A percentile compares a stretch with the other conserved stretches of the same genome.
phyloP scores from a whole-genome alignment of 805 yeast species.

The Kodamaea fukazawae region DNA sequence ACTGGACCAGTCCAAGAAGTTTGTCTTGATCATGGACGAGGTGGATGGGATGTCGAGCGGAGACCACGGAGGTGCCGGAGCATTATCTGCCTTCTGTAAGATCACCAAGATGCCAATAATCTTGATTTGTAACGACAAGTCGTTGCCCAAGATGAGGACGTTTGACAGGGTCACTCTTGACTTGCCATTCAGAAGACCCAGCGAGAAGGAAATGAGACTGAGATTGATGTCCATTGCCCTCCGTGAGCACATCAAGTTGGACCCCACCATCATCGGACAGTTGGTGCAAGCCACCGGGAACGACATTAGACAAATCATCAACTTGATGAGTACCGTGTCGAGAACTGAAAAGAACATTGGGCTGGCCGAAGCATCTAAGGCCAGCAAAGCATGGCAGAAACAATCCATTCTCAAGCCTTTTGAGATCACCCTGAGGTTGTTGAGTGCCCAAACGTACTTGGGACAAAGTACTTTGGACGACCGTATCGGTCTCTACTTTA shows the following conservation, averaged over 20 bases:
- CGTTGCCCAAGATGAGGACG: constrained; percentile 92
- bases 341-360: constrained; percentile 65
- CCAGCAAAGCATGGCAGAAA: constrained; percentile 78
- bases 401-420: constrained; percentile 89
- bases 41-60: constrained; percentile 99
- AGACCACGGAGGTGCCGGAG: constrained; percentile 98
- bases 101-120: constrained; percentile 88
- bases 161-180: constrained; percentile 82
- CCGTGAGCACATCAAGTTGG: constrained; percentile 77
- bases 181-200: constrained; percentile 85
- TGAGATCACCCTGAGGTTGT: constrained; percentile 72
- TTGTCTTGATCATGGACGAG: constrained; percentile 94
- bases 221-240: constrained; percentile 88
- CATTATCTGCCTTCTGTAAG: constrained; percentile 80
- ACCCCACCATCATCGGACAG: constrained; percentile 77
- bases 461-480: constrained; percentile 63
- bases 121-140: constrained; percentile 88
- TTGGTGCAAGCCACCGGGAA: constrained; percentile 81
- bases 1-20: constrained; percentile 40
- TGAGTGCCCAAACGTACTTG: constrained; percentile 58
- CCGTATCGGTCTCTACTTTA: constrained; percentile 84
- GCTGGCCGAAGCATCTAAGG: constrained; percentile 57
- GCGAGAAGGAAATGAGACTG: constrained; percentile 74
- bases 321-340: constrained; percentile 80
- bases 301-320: constrained; percentile 93